Percentiles rank a stretch among this genome's conserved stretches.
phyloP scores from a whole-genome alignment of 2,329 filamentous ascomycete species.

The Paraphaeosphaeria sporulosa region DNA sequence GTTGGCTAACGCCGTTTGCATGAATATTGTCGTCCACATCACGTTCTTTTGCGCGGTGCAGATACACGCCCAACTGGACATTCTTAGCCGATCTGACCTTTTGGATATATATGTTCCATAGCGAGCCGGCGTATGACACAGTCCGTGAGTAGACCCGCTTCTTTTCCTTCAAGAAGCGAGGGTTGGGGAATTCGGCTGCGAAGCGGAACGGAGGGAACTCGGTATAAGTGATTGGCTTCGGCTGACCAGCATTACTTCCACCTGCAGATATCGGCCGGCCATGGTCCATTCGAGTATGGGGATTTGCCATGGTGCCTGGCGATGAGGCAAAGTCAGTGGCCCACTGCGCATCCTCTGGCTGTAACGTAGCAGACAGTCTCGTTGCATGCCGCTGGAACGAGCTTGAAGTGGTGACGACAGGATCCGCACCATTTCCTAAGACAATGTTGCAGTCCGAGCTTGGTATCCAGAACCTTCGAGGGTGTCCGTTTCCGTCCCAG shows the following conservation, averaged over 20 bases:
- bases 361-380: conserved; percentile 59
- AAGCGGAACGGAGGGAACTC: conserved; percentile 67
- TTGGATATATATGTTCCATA: conserved; percentile 71
- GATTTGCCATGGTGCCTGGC: conserved; percentile 50
- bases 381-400: conserved; percentile 55
- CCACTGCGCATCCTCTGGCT: conserved; percentile 64
- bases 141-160: conserved; percentile 66
- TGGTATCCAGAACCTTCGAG: conserved; percentile 66
- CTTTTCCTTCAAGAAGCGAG: conserved; percentile 64
- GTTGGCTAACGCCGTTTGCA: conserved; percentile 48
- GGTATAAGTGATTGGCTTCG: conserved; percentile 57
- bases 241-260: conserved; percentile 44
- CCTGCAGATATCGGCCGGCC: conserved; percentile 45
- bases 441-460: conserved; percentile 63
- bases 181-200: conserved; percentile 65
- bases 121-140: conserved; percentile 65
- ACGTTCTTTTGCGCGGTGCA: conserved; percentile 65
- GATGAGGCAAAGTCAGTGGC: conserved; percentile 62
- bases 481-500: conserved; percentile 62
- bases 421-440: conserved; percentile 62
- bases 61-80: conserved; percentile 65
- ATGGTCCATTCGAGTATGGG: conserved; percentile 40
- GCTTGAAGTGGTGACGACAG: conserved; percentile 58
- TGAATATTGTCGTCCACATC: conserved; percentile 56
- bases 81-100: conserved; percentile 63